A percentile compares a stretch with the other conserved stretches of the same genome.
phyloP scores from a whole-genome alignment of 306 rosid genomes.

The Fragaria nilgerrensis region DNA sequence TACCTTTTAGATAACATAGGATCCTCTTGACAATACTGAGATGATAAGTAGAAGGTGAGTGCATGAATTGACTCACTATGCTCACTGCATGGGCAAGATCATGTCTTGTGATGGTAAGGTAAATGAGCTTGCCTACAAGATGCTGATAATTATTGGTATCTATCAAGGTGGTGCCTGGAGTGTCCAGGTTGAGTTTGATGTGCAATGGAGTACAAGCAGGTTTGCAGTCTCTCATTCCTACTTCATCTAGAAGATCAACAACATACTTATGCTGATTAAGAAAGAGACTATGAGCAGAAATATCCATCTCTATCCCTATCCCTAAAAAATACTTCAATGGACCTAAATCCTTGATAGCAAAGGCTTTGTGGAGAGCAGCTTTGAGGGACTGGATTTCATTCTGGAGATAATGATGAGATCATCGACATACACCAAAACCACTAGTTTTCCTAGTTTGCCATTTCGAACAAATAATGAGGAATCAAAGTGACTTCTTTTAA shows the following conservation, averaged over 20 bases:
- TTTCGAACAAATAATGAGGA: neutral
- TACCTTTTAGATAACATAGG: neutral
- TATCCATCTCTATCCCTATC: neutral
- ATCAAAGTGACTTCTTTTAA: too few relatives aligned
- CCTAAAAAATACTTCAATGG: neutral
- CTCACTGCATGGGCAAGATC: neutral
- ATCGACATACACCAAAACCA: neutral
- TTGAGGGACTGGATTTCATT: neutral
- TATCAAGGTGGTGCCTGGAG: too few relatives aligned
- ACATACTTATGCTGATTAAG: neutral
- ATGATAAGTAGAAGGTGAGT: neutral
- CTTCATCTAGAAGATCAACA: too few relatives aligned
- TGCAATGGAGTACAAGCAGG: neutral
- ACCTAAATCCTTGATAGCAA: neutral
- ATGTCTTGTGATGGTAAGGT: neutral
- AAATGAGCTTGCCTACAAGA: neutral
- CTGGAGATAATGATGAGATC: neutral
- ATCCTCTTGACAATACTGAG: neutral
- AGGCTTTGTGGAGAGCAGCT: fast-evolving
- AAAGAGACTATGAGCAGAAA: neutral
- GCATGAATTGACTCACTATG: neutral
- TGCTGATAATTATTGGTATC: fast-evolving
- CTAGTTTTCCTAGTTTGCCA: neutral
- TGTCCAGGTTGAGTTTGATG: too few relatives aligned
- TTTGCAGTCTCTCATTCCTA: neutral